Conservation (phyloP, 2,329 filamentous ascomycete species). For the Plectosphaerella sp. region DNA sequence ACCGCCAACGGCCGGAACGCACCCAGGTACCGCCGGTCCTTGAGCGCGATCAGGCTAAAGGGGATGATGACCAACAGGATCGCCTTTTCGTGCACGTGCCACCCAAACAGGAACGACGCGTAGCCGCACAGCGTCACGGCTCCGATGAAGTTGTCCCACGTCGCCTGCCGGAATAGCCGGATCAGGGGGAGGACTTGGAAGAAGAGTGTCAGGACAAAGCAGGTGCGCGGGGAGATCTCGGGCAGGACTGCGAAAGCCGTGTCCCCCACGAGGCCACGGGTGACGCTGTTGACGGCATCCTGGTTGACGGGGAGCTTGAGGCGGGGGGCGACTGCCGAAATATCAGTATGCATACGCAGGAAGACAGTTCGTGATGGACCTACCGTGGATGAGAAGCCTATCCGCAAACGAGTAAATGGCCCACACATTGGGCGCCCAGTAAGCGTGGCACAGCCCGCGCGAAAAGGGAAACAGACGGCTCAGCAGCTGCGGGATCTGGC, state of each 20-base stretch:
- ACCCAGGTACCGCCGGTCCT: slow-evolving; percentile 83
- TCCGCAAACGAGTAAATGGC: slow-evolving; percentile 93
- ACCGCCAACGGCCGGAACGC: slow-evolving; percentile 91
- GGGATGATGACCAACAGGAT: slow-evolving; percentile 92
- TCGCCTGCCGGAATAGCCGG: slow-evolving; percentile 76
- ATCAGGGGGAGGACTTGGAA: slow-evolving; percentile 77
- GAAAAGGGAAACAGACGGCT: slow-evolving; percentile 90
- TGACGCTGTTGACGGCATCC: slow-evolving; percentile 81
- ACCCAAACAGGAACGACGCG: slow-evolving; percentile 94
- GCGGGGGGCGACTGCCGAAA: slow-evolving; percentile 66
- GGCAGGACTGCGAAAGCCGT: slow-evolving; percentile 91
- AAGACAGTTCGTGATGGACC: slow-evolving; percentile 21
- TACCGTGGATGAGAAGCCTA: slow-evolving; percentile 75
- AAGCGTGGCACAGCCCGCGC: slow-evolving; percentile 89
- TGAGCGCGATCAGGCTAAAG: slow-evolving; percentile 87
- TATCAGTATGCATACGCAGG: neutral
- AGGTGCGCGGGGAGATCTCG: slow-evolving; percentile 73
- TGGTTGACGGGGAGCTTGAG: slow-evolving; percentile 69
- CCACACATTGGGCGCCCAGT: slow-evolving; percentile 98
- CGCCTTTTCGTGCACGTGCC: slow-evolving; percentile 98
- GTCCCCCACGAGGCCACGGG: slow-evolving; percentile 87
- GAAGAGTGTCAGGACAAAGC: slow-evolving; percentile 76
- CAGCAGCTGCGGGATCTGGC: slow-evolving; percentile 79
- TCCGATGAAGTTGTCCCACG: slow-evolving; percentile 85
- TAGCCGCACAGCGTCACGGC: slow-evolving; percentile 91